phyloP scores from a whole-genome alignment of 2,329 filamentous ascomycete species.

The Ceratocystis colombiana region DNA sequence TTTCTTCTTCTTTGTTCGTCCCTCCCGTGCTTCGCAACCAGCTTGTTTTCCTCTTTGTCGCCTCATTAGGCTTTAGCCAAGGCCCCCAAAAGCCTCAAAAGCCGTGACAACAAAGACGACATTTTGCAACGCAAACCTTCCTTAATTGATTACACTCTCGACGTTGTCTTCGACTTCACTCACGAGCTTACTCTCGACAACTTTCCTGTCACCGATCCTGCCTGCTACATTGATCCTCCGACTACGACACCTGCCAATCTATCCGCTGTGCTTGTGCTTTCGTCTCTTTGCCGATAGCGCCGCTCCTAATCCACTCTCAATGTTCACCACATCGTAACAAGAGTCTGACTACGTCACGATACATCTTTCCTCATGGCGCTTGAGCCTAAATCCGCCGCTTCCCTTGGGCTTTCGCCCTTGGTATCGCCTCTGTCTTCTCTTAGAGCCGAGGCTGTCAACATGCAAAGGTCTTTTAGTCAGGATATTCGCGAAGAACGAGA shows the following conservation, averaged over 20 bases:
- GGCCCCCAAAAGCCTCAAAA: neutral
- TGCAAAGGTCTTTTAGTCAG: conserved; percentile 65
- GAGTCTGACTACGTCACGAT: conserved; percentile 17
- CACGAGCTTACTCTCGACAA: no score
- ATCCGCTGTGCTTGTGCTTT: neutral
- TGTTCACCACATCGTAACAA: conserved; percentile 20
- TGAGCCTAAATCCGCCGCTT: conserved; percentile 3
- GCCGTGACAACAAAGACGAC: neutral
- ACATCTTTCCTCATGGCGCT: conserved; percentile 16
- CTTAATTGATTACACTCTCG: neutral
- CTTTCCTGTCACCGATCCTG: neutral
- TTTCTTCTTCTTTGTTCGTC: neutral
- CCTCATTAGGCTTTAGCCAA: neutral
- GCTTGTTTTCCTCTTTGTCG: neutral
- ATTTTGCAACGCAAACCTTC: neutral
- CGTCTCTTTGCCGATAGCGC: conserved; percentile 16
- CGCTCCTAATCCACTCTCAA: conserved; percentile 10
- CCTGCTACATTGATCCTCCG: neutral
- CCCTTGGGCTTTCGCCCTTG: conserved; percentile 20
- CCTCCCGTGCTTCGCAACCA: neutral
- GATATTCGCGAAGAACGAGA: conserved; percentile 89
- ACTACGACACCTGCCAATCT: neutral
- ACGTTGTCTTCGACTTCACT: neutral
- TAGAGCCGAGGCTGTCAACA: conserved; percentile 41
- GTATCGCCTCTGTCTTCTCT: conserved; percentile 39